Evolutionary conservation across 1,284 basidiomycete species (phyloP).

Genomic region (Sporisorium scitamineum): DNA sequence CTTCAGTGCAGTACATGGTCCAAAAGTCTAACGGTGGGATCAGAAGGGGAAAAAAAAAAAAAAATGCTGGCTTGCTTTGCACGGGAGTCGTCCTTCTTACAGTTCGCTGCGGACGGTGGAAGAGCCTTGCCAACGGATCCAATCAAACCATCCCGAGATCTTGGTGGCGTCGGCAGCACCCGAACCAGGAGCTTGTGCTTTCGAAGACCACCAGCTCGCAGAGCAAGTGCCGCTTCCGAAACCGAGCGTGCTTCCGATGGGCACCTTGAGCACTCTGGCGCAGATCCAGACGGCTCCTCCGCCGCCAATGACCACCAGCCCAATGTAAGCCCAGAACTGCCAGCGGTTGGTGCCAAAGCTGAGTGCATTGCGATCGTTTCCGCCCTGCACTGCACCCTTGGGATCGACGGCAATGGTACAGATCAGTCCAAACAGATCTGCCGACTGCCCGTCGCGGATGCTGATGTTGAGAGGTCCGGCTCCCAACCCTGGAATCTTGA

Average conservation of each 20-base stretch:
- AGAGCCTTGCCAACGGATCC: conserved; percentile 49
- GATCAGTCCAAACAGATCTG: conserved; percentile 89
- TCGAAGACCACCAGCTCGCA: conserved; percentile 32
- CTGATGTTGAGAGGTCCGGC: conserved; percentile 63
- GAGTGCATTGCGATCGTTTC: conserved; percentile 47
- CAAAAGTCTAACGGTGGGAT: not conserved
- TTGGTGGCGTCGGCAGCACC: conserved; percentile 23
- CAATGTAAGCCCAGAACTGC: conserved; percentile 52
- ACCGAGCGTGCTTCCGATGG: conserved; percentile 44
- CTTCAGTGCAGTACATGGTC: not conserved
- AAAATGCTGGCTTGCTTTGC: too few species aligned
- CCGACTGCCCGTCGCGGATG: conserved; percentile 83
- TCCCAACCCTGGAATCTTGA: conserved; percentile 61
- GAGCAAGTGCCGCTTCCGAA: conserved; percentile 25
- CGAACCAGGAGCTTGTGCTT: conserved; percentile 18
- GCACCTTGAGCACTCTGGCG: conserved; percentile 40
- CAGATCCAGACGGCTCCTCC: conserved; percentile 49
- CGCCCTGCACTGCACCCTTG: conserved; percentile 60
- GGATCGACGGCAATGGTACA: conserved; percentile 77
- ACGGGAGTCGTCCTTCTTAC: not conserved
- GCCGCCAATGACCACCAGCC: conserved; percentile 42
- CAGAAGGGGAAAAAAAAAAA: too few species aligned
- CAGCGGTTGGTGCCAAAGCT: conserved; percentile 43
- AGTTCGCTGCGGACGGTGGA: conserved; percentile 28
- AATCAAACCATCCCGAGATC: conserved; percentile 46